Base-by-base conservation (phyloP, 352 stramenopile genomes). In the Phytophthora pini region DNA sequence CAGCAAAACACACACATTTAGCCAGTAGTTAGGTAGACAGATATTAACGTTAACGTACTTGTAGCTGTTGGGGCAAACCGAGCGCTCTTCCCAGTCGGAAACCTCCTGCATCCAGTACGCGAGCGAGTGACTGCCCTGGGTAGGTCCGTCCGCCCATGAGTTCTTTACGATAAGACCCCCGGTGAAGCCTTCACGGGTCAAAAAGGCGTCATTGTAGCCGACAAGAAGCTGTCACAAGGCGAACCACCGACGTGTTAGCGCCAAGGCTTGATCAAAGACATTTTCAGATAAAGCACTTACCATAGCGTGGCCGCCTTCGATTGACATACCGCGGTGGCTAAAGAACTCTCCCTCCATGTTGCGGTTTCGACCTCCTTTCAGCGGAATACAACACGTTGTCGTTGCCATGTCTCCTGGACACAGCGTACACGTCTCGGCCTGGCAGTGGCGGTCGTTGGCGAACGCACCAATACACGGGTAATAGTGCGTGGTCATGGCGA, bases 271-370 rank as follows among this genome's bases (percentile, higher is more conserved):
- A 10, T 36, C 48, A 26, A 22, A 46, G 2, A 26, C 7, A 7
- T n/a, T 24, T 13, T 56, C 8, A 32, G 38, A 29, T 47, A 36
- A 17, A 17, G 13, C 3, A 29, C 67, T 36, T 84, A 89, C 85
- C 86, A 94, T 92, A 1, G 82, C 83, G 61, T 92, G 86, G 7
- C 86, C 83, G 47, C 82, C 83, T 68, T 92, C 86, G 53, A 92
- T 91, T 15, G 82, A 90, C 80, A 92, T 92, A 6, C 83, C 80
- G 32, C 77, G 80, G 57, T 92, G 83, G 48, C 79, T 90, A 68
- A 92, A 92, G 68, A 91, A 94, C 55, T 94, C 86, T 40, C 83
- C 86, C 58, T 94, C 83, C 83, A 94, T 92, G 70, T 94, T 94
- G 53, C 79, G 80, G 49, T 89, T 92, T 61, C 65, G 77, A 5